A percentile compares a stretch with the other conserved stretches of the same genome.
These are phyloP conservation scores for Saksenaea oblongispora DNA, from an alignment of 371 early-diverging fungal genomes.

Conservation along the genomic window DNA sequence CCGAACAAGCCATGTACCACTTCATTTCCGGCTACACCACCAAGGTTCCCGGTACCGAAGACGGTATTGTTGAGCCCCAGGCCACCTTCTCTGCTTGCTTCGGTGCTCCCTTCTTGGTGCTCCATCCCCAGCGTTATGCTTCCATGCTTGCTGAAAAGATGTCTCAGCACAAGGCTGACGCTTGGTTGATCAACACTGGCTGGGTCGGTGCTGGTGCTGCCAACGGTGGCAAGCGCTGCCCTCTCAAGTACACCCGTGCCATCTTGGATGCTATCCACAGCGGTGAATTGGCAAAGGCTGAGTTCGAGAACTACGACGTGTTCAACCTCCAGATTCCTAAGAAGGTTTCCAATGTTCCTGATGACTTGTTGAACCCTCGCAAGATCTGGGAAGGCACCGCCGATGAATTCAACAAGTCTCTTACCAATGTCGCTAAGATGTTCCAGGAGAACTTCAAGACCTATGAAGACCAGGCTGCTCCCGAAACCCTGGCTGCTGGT, in stretches of 20 bases:
- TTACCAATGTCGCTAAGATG: constrained; percentile 74
- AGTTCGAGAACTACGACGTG: constrained; percentile 77
- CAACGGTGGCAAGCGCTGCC: constrained; percentile 82
- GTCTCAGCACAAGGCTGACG: constrained; percentile 83
- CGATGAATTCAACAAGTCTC: constrained; percentile 60
- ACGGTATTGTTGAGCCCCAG: constrained; percentile 91
- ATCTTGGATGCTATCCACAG: constrained; percentile 96
- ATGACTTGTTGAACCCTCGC: constrained; percentile 81
- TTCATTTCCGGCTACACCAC: constrained; percentile 93
- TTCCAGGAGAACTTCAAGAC: constrained; percentile 87
- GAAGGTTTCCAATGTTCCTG: constrained; percentile 70
- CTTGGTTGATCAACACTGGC: constrained; percentile 98
- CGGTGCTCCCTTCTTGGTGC: constrained; percentile 96
- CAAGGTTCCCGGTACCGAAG: constrained; percentile 97
- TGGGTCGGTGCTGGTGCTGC: constrained; percentile 97
- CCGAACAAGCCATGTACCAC: constrained; percentile 97
- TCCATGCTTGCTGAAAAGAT: constrained; percentile 97
- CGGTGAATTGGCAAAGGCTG: constrained; percentile 81
- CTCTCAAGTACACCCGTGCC: constrained; percentile 95
- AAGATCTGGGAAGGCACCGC: constrained; percentile 78
- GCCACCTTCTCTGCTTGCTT: constrained; percentile 96
- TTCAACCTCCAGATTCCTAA: constrained; percentile 87
- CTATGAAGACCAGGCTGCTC: constrained; percentile 77
- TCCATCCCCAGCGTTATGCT: constrained; percentile 97
- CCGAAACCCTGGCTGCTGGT: constrained; percentile 74